Evolutionary conservation across 352 stramenopile genomes (phyloP), one percentile per base, ranked within the genome.

Genomic region (Pythium plurisporium): DNA sequence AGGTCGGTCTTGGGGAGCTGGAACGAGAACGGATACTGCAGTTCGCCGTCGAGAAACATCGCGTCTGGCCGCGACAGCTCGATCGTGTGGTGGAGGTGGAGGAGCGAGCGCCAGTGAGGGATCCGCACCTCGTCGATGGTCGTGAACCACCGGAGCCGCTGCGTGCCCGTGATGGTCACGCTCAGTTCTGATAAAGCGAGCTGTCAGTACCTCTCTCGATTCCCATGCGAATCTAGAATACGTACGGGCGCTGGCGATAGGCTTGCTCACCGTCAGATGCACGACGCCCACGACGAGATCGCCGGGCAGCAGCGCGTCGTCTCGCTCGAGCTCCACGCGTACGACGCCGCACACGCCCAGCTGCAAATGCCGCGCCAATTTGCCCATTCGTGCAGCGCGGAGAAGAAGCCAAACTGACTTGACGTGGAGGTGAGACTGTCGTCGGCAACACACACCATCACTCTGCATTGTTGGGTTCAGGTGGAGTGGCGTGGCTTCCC

Each of bases 1-100:
- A 51, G 19, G 17, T 37, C n/a, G 4, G 9, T 10, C 17, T 11
- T 22, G 8, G 44, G 44, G 17, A 51, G 29, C n/a, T 51, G 7
- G 44, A 51, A 51, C 27, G 44, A 33, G n/a, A 51, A 51, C 17
- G 44, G 44, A 11, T 51, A 51, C n/a, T 51, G 44, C 17, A 51
- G 44, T 9, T 40, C 44, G 29, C 44, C 44, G 27, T 30, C 23
- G 15, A 51, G 44, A 14, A 51, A 51, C 44, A 51, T 51, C 27
- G 44, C 44, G 27, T 38, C n/a, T 7, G 14, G 27, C 17, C n/a
- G 17, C 44, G n/a, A 26, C 17, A 51, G 44, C 29, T 8, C 8
- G 44, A 51, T 51, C 27, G 44, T 27, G 27, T 51, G 44, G 7
- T 51, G 17, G 6, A 51, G 44, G 15, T 51, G 44, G 1, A 7